Conservation (phyloP, 2,329 filamentous ascomycete genomes). For the Didymellaceae sp. region DNA sequence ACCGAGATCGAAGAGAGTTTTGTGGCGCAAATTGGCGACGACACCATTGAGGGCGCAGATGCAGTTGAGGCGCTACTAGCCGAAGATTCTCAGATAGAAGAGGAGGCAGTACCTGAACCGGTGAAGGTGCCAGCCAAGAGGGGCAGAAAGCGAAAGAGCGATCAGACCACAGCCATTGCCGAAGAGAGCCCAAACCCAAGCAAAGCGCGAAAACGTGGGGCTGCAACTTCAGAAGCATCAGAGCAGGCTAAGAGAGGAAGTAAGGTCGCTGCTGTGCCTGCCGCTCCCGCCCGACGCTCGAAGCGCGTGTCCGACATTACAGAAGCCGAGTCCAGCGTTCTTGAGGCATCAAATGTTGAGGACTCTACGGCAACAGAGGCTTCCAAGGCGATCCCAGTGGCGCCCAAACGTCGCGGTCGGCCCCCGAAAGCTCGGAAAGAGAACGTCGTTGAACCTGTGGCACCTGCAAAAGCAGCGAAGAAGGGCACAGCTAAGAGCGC, state of each 20-base stretch:
- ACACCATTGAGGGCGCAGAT: slow-evolving; percentile 30
- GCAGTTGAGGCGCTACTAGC: slow-evolving; percentile 18
- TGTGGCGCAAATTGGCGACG: slow-evolving; percentile 37
- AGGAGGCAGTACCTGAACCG: slow-evolving; percentile 33
- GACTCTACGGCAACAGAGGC: slow-evolving; percentile 18
- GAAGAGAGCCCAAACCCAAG: slow-evolving; percentile 24
- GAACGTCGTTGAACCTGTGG: slow-evolving; percentile 18
- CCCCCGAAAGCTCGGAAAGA: slow-evolving; percentile 31
- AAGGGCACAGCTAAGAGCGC: not conserved
- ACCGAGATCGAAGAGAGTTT: slow-evolving; percentile 41
- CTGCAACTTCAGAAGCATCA: slow-evolving; percentile 15
- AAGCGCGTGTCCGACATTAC: slow-evolving; percentile 39
- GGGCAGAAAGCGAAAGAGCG: slow-evolving; percentile 41
- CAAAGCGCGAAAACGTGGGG: slow-evolving; percentile 30
- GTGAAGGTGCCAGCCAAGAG: slow-evolving; percentile 34
- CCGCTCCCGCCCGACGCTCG: slow-evolving; percentile 30
- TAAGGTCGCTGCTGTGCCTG: slow-evolving; percentile 23
- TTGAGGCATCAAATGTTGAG: slow-evolving; percentile 31
- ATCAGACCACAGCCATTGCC: slow-evolving; percentile 25
- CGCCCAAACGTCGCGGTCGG: slow-evolving; percentile 36
- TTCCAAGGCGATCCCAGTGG: slow-evolving; percentile 26
- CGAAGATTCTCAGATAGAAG: slow-evolving; percentile 31
- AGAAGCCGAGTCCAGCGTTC: slow-evolving; percentile 34
- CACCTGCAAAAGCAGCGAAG: slow-evolving; percentile 5
- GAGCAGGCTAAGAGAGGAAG: slow-evolving; percentile 29